These are phyloP conservation scores for Urochloa ruziziensis DNA, from an alignment of 176 grass and related monocot species.

Conservation along the genomic window DNA sequence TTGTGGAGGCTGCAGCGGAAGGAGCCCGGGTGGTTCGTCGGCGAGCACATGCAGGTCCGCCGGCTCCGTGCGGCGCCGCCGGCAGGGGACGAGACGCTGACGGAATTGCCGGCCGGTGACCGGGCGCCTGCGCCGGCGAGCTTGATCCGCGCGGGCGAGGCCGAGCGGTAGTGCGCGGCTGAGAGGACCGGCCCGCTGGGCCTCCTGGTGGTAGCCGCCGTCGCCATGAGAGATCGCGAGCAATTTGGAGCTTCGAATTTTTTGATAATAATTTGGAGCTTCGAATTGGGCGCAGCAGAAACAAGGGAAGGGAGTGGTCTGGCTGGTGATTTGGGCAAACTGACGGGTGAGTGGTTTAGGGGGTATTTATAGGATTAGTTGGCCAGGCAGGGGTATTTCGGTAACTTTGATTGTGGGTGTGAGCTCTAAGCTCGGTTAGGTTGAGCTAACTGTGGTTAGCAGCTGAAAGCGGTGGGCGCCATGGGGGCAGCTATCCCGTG, in stretches of 20 bases:
- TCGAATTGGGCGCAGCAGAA: neutral
- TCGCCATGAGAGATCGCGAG: constrained; percentile 31
- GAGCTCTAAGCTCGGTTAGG: neutral
- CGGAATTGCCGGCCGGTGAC: constrained; percentile 7
- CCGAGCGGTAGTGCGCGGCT: constrained; percentile 25
- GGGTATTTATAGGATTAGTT: neutral
- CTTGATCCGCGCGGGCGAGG: constrained; percentile 46
- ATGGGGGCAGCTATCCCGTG: too few species aligned
- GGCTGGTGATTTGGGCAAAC: constrained; percentile 28
- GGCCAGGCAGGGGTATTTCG: neutral
- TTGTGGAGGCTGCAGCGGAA: constrained; percentile 75
- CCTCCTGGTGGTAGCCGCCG: constrained; percentile 27
- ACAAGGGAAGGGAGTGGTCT: too few species aligned
- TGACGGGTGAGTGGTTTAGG: neutral
- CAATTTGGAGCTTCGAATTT: neutral
- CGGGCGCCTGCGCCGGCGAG: constrained; percentile 14
- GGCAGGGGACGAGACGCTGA: constrained; percentile 22
- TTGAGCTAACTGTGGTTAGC: constrained; percentile 14
- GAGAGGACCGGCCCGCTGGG: constrained; percentile 32
- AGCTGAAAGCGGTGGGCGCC: neutral
- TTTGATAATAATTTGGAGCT: too few species aligned
- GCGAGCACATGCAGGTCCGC: constrained; percentile 60
- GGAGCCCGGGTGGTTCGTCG: constrained; percentile 65
- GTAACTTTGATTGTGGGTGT: neutral
- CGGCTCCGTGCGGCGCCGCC: neutral